These are phyloP conservation scores for Prunus davidiana DNA, from an alignment of 306 rosid species.

Conservation along the genomic window DNA sequence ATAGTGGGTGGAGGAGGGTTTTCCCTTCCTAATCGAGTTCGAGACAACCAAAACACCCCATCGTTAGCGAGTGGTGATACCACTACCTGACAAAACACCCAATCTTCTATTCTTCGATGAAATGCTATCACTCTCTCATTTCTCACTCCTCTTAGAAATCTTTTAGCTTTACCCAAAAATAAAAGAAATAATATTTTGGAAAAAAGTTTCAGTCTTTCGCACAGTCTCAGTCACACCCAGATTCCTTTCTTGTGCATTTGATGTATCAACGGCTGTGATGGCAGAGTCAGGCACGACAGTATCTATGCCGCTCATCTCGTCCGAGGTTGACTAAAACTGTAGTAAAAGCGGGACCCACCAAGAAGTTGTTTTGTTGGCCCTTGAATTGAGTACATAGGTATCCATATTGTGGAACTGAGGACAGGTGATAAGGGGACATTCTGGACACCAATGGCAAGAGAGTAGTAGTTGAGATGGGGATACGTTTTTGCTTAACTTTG, in stretches of 20 bases:
- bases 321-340: not conserved
- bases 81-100: not conserved
- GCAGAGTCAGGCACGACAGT: not conserved
- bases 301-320: not conserved
- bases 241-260: not conserved
- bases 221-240: too few species aligned
- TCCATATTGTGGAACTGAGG: not conserved
- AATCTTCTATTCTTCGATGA: not conserved
- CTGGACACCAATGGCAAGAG: too few species aligned
- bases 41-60: slow-evolving; percentile 2
- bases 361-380: not conserved
- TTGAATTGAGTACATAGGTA: not conserved
- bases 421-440: not conserved
- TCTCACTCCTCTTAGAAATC: not conserved
- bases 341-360: not conserved
- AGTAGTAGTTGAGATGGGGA: not conserved
- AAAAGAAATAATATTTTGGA: too few species aligned
- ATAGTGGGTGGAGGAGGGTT: slow-evolving; percentile 18
- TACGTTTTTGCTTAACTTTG: not conserved
- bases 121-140: not conserved
- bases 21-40: slow-evolving; percentile 14
- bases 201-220: too few species aligned
- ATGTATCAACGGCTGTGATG: not conserved
- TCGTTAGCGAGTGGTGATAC: slow-evolving; percentile 20
- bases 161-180: too few species aligned